These are phyloP conservation scores for Ormosia semicastrata DNA, from an alignment of 306 rosid genomes.

Conservation along the genomic window DNA sequence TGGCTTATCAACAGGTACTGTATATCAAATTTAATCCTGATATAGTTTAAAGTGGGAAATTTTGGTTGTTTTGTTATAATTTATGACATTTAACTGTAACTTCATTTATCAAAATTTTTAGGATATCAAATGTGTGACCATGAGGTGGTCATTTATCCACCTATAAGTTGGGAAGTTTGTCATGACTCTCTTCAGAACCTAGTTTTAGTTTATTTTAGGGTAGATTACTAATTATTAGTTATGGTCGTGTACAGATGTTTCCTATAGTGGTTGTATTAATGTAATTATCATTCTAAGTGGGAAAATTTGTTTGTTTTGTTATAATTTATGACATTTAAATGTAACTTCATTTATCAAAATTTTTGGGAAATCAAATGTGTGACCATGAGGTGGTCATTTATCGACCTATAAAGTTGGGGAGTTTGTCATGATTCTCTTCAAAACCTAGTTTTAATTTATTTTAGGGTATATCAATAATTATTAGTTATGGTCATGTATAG, in stretches of 20 bases:
- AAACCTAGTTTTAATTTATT: neutral
- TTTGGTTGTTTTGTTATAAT: neutral
- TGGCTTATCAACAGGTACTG: constrained; percentile 93
- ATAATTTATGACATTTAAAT: neutral
- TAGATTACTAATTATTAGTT: neutral
- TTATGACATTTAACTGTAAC: neutral
- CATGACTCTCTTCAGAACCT: neutral
- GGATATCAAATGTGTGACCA: neutral
- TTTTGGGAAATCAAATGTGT: neutral
- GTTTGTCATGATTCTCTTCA: neutral
- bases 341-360: neutral
- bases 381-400: neutral
- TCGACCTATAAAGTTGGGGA: neutral
- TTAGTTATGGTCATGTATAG: neutral
- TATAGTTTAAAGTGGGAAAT: neutral
- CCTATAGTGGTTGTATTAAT: neutral
- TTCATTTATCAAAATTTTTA: neutral
- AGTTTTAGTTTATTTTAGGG: neutral
- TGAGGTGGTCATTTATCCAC: neutral
- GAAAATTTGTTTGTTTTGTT: neutral
- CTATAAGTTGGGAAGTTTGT: neutral
- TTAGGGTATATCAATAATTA: neutral
- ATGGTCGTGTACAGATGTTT: neutral
- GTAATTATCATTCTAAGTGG: neutral
- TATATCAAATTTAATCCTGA: constrained; percentile 5